Evolutionary conservation across 2,329 filamentous ascomycete genomes (phyloP).

Genomic region (Zopfia rhizophila): DNA sequence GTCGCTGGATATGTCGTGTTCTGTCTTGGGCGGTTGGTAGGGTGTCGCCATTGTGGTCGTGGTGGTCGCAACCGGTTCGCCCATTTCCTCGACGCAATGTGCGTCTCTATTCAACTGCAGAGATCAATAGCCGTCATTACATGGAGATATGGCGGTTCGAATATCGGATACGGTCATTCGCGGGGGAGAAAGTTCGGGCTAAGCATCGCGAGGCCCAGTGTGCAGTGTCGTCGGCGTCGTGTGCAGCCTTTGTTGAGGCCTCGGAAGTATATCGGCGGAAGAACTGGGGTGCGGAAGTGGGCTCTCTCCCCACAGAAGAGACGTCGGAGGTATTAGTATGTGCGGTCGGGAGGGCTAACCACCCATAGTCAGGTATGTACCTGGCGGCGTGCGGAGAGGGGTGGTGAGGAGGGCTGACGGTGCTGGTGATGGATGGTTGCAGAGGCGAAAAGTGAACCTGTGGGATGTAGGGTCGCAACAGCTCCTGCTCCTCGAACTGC

Average conservation of each 20-base stretch:
- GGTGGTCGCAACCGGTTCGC: constrained; percentile 23
- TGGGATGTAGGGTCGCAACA: too few relatives aligned
- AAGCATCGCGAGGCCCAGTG: constrained; percentile 1
- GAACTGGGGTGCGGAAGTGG: too few relatives aligned
- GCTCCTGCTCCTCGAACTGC: neutral
- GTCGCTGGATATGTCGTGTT: constrained; percentile 48
- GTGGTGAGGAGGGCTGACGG: too few relatives aligned
- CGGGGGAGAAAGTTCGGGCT: neutral
- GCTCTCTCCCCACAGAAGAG: too few relatives aligned
- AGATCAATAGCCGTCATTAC: constrained; percentile 29
- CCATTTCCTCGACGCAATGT: constrained; percentile 37
- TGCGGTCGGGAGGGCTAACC: too few relatives aligned
- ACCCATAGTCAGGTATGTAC: too few relatives aligned
- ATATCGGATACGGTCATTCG: constrained; percentile 1
- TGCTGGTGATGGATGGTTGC: too few relatives aligned
- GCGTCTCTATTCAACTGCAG: constrained; percentile 32
- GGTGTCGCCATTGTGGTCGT: constrained; percentile 40
- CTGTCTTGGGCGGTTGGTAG: constrained; percentile 34
- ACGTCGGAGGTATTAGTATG: too few relatives aligned
- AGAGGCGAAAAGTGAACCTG: too few relatives aligned
- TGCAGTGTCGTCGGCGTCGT: constrained; percentile 2
- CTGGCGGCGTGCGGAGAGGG: too few relatives aligned
- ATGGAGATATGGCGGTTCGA: constrained; percentile 23
- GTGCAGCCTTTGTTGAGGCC: neutral
- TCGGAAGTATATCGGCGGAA: constrained; percentile 13